These are phyloP conservation scores for Colletotrichum sp. DNA, from an alignment of 2,329 filamentous ascomycete genomes.

Conservation along the genomic window DNA sequence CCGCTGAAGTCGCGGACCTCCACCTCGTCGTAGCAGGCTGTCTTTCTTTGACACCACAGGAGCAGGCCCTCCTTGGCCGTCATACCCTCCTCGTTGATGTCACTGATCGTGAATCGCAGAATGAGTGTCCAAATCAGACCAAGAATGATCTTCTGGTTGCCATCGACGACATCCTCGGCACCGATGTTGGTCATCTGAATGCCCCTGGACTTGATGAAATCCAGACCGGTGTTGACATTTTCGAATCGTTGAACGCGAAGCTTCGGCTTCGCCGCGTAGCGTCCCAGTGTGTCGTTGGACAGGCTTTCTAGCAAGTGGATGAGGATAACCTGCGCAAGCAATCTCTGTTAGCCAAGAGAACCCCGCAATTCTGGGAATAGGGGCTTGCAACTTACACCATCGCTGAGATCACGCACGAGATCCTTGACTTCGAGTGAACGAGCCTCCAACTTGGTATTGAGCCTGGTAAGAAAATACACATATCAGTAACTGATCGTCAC, in stretches of 20 bases:
- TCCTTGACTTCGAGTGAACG: slow-evolving; percentile 84
- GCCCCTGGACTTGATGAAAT: slow-evolving; percentile 88
- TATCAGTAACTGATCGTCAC: slow-evolving; percentile 15
- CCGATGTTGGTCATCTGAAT: slow-evolving; percentile 99
- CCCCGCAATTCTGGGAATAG: slow-evolving; percentile 6
- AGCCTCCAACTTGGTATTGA: slow-evolving; percentile 91
- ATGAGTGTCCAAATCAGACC: slow-evolving; percentile 98
- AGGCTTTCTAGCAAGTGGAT: slow-evolving; percentile 98
- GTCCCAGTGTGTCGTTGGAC: slow-evolving; percentile 90
- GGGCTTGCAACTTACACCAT: slow-evolving; percentile 73
- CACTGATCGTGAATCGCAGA: slow-evolving; percentile 96
- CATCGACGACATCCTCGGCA: slow-evolving; percentile 97
- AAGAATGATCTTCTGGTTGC: slow-evolving; percentile 96
- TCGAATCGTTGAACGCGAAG: slow-evolving; percentile 96
- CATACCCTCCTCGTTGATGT: slow-evolving; percentile 98
- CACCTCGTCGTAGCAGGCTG: slow-evolving; percentile 96
- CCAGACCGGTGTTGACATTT: slow-evolving; percentile 94
- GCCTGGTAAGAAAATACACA: slow-evolving; percentile 55
- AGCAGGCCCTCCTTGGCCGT: slow-evolving; percentile 95
- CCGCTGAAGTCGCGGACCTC: slow-evolving; percentile 92
- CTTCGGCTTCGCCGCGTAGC: slow-evolving; percentile 96
- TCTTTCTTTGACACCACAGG: slow-evolving; percentile 98
- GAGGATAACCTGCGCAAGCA: slow-evolving; percentile 73
- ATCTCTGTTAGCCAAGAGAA: slow-evolving; percentile 22
- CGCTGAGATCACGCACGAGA: slow-evolving; percentile 86